These are phyloP conservation scores for Sanghuangporus baumii DNA, from an alignment of 1,284 basidiomycete genomes.

Conservation along the genomic window DNA sequence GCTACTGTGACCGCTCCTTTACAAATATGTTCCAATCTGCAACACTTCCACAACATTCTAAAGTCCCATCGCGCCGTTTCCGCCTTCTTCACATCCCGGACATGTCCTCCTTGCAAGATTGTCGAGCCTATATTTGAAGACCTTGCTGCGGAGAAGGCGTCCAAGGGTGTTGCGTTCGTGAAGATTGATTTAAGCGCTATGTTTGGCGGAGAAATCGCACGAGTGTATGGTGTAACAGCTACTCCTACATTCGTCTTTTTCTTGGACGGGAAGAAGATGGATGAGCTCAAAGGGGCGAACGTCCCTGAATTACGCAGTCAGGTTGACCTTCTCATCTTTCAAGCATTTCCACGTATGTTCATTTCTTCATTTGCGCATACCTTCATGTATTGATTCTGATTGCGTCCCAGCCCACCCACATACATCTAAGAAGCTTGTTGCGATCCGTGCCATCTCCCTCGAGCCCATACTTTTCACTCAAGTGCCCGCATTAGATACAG, in stretches of 20 bases:
- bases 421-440: conserved; percentile 52
- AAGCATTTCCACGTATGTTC: conserved; percentile 72
- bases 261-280: conserved; percentile 64
- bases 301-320: conserved; percentile 60
- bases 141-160: conserved; percentile 38
- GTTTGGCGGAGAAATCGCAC: conserved; percentile 52
- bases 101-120: conserved; percentile 57
- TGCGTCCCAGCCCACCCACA: conserved; percentile 66
- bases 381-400: not conserved
- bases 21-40: conserved; percentile 49
- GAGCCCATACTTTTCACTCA: conserved; percentile 74
- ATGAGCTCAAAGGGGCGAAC: conserved; percentile 74
- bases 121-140: conserved; percentile 61
- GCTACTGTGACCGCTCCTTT: conserved; percentile 57
- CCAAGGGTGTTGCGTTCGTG: conserved; percentile 55
- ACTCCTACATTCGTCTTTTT: conserved; percentile 89
- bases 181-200: conserved; percentile 77
- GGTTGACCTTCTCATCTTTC: conserved; percentile 65
- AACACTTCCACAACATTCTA: conserved; percentile 49
- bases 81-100: conserved; percentile 61
- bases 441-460: conserved; percentile 58
- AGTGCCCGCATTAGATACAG: conserved; percentile 61
- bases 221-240: conserved; percentile 62
- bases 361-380: not conserved
- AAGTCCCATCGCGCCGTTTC: conserved; percentile 46